Evolutionary conservation across 192 early-diverging fungal species (phyloP), one percentile per base, ranked within the genome.

Genomic region (Coemansia sp.): DNA sequence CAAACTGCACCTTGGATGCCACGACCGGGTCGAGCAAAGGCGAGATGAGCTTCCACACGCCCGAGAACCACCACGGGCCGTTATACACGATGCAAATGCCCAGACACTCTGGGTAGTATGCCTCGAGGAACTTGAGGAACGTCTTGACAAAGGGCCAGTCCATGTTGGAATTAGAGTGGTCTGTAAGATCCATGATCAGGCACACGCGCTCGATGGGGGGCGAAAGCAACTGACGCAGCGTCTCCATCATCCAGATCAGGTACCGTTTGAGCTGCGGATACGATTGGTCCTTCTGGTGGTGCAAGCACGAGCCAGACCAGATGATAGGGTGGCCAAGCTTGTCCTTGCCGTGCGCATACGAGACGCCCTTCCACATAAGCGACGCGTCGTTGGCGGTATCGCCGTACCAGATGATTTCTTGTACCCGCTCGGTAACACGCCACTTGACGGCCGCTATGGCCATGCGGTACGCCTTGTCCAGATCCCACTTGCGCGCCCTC

Each of bases 51-150:
- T 85, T 85, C 94, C 94, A 97, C 40, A 92, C 73, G 59, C 89
- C 90, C 40, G 87, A 86, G 74, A 97, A 97, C 62, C 94, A 85
- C 90, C 93, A 97, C n/a, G 95, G 95, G 2, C 92, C 92, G 56
- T 90, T 88, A 62, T 95, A 91, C 45, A 97, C 86, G 22, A 95
- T 85, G 54, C 87, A 89, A 4, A 85, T 76, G 34, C 91, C 95
- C 8, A 97, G 85, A 32, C 86, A 89, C 65, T 97, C 95, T 2
- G 95, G 95, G 68, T 96, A 97, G 73, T 93, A 94, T 7, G 89
- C 86, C 75, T 97, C 90, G 66, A 97, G 88, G 79, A 87, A 90
- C 56, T 83, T 85, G 53, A 95, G 78, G 42, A 97, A 86, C 54
- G 95, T 90, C 69, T 92, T 92, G 48, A 93, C 86, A 62, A 90